Evolutionary conservation across 148 eudicot genomes (phyloP), one percentile per base, ranked within the genome.

Genomic region (Selenicereus undatus): DNA sequence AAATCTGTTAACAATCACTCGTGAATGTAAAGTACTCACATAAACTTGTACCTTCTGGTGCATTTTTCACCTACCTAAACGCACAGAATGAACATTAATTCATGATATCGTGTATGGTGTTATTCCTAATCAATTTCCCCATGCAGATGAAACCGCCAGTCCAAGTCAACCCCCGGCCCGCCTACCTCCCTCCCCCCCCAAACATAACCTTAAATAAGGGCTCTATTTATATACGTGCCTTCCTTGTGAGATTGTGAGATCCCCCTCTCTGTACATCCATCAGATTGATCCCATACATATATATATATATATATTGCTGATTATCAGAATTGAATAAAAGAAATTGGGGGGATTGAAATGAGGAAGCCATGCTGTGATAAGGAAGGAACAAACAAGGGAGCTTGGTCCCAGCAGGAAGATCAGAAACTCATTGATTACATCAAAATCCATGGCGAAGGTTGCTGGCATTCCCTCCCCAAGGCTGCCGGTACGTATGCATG

Each of bases 341-440:
- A 48, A n/a, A 39, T 7, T 39, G 13, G 24, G 43, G 12, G 58
- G 2, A 76, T 27, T 12, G 54, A 26, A 24, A 87, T 87, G 89
- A 87, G 87, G 76, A 83, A 75, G 86, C 84, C 89, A 30, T 82
- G 85, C 39, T 85, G 86, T 82, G 85, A 80, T 48, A 85, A 85
- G 81, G 78, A 84, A 78, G 84, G 78, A 32, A 82, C 79, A 18
- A 83, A 85, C 77, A 83, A 79, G 76, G 91, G 90, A 64, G 86
- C 87, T 29, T 87, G 91, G 91, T 84, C 90, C 0, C 73, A 85
- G 82, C 87, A 82, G 82, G 90, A 89, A 86, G 90, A 89, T 17
- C 81, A 84, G 73, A 87, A 87, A 78, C 89, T 89, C 68, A 64
- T 84, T 11, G 75, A 87, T 77, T 85, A 89, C 80, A 80, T 89